Evolutionary conservation across 306 rosid species (phyloP).

Genomic region (Lathyrus tuberosus): DNA sequence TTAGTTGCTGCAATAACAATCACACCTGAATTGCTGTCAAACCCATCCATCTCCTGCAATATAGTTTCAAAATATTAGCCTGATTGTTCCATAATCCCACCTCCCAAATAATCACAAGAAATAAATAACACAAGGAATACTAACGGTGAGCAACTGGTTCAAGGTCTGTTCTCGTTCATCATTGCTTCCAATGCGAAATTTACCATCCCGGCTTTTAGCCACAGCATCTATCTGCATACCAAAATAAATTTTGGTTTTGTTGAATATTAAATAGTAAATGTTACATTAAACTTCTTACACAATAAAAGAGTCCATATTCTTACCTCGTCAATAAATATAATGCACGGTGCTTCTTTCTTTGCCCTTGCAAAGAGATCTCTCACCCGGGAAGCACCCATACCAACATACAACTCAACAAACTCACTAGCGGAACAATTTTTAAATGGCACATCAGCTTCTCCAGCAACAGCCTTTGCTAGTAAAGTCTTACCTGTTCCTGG

Average conservation of each 20-base stretch:
- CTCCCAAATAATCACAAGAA: conserved; percentile 27
- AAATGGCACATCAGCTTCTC: conserved; percentile 98
- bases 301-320: conserved; percentile 33
- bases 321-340: conserved; percentile 95
- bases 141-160: conserved; percentile 97
- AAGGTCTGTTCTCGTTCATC: conserved; percentile 98
- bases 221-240: conserved; percentile 92
- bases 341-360: conserved; percentile 96
- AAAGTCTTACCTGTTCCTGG: conserved; percentile 99
- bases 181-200: conserved; percentile 91
- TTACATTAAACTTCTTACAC: conserved; percentile 27
- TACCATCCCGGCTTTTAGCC: conserved; percentile 98
- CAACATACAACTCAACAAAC: conserved; percentile 97
- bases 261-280: conserved; percentile 14
- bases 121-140: conserved; percentile 43
- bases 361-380: conserved; percentile 99
- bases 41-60: conserved; percentile 98
- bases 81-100: neutral
- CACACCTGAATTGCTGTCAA: conserved; percentile 96
- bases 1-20: conserved; percentile 99
- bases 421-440: conserved; percentile 99
- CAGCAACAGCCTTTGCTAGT: conserved; percentile 98
- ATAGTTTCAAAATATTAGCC: conserved; percentile 34
- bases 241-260: conserved; percentile 29
- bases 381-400: conserved; percentile 99